Evolutionary conservation across 164 flowering plant genomes (phyloP), one percentile per base, ranked within the genome.

Genomic region (Umbilicus rupestris): DNA sequence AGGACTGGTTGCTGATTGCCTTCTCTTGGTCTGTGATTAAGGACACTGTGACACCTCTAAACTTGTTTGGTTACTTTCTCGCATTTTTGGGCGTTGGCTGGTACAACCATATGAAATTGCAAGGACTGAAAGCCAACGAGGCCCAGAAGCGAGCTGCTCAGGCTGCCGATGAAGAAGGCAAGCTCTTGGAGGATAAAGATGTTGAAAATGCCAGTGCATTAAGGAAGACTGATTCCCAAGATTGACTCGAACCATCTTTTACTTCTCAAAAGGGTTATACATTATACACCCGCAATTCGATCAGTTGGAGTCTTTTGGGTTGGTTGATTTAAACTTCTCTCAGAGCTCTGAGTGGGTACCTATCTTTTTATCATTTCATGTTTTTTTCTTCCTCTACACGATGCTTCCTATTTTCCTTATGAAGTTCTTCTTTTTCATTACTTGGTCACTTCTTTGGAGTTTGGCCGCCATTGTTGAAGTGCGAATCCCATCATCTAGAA

Each of bases 1-100:
- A 77, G 67, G 77, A 77, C 45, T 74, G 76, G 79, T 39, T 77
- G 28, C 45, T 72, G 73, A 77, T 74, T 44, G 75, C 73, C 0
- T 74, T 72, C 60, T 77, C 75, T 3, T 69, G 71, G 71, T 69
- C 71, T 1, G 71, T 69, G 30, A 69, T 69, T 45, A 69, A 63
- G 66, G 71, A 69, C 24, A 69, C 71, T 9, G 71, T 69, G 41
- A 69, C 71, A 12, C 66, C 66, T 3, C 7, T 69, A 19, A 69
- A 69, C 24, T 49, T 69, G 60, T 24, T 69, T 37, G 71, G 71
- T 0, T 69, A 69, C 59, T 63, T 63, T 28, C 44, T 69, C 22
- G 71, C 71, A 4, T 69, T 69, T 39, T 46, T 69, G 31, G 71
- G 71, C 2, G 71, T 69, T 7, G 71, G 39, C 0, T 69, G 49